These are phyloP conservation scores for Buddleja alternifolia DNA, from an alignment of 257 asterid species.

Conservation along the genomic window DNA sequence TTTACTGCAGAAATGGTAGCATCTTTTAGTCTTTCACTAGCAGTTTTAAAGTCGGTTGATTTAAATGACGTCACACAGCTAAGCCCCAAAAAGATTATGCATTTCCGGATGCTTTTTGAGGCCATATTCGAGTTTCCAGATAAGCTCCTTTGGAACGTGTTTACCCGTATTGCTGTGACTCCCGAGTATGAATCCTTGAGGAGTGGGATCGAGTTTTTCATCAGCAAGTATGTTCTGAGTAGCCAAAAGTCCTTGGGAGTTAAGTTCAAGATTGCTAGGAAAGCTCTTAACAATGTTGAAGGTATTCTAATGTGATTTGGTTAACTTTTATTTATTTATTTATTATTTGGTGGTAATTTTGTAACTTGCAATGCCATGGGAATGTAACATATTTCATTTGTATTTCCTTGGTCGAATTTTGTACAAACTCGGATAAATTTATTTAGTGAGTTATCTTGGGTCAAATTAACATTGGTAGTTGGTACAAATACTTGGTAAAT, in stretches of 20 bases:
- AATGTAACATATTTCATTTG: neutral
- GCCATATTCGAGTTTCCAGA: slow-evolving; percentile 69
- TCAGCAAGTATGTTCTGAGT: slow-evolving; percentile 58
- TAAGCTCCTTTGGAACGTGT: slow-evolving; percentile 73
- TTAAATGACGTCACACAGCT: slow-evolving; percentile 50
- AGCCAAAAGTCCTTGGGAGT: slow-evolving; percentile 38
- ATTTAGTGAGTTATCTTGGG: too few species aligned
- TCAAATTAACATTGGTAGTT: too few species aligned
- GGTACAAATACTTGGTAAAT: too few species aligned
- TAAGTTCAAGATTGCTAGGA: slow-evolving; percentile 72
- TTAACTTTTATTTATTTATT: neutral
- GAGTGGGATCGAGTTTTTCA: slow-evolving; percentile 71
- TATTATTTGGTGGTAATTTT: neutral
- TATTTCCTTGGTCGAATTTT: too few species aligned
- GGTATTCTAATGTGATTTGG: slow-evolving; percentile 58
- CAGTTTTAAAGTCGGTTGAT: slow-evolving; percentile 76
- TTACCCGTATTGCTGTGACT: slow-evolving; percentile 73
- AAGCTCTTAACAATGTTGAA: slow-evolving; percentile 72
- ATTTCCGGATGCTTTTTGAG: slow-evolving; percentile 83
- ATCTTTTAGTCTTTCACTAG: slow-evolving; percentile 74
- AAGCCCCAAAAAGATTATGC: slow-evolving; percentile 80
- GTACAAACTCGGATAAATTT: too few species aligned
- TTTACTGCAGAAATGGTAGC: slow-evolving; percentile 78
- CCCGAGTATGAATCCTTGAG: slow-evolving; percentile 78
- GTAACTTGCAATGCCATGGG: neutral